These are phyloP conservation scores for Solanum pinnatisectum DNA, from an alignment of 257 asterid genomes.

Conservation along the genomic window DNA sequence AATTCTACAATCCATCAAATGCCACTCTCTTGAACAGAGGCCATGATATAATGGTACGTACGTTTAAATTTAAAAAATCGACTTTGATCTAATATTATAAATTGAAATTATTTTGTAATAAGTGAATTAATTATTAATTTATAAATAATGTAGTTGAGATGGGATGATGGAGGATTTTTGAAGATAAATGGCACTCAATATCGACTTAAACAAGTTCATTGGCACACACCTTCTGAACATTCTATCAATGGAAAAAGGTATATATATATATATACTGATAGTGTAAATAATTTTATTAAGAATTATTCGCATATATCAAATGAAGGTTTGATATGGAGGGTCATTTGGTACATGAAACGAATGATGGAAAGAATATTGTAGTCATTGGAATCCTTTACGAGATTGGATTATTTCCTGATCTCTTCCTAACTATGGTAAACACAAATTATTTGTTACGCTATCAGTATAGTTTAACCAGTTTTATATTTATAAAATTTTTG, in stretches of 20 bases:
- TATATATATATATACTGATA: neutral
- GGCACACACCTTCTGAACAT: slow-evolving; percentile 68
- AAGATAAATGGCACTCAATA: slow-evolving; percentile 40
- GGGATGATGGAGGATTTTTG: slow-evolving; percentile 41
- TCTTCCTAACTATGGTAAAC: neutral
- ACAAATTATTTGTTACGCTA: neutral
- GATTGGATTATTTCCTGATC: slow-evolving; percentile 6
- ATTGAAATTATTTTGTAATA: neutral
- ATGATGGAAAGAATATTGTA: neutral
- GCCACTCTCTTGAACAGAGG: slow-evolving; percentile 69
- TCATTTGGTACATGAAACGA: slow-evolving; percentile 2
- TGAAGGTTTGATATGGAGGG: neutral
- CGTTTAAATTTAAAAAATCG: neutral
- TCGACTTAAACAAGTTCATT: slow-evolving; percentile 41
- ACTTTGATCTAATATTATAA: neutral
- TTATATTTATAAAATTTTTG: neutral
- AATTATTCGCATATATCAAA: neutral
- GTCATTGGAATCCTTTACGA: slow-evolving; percentile 22
- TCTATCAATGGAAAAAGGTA: slow-evolving; percentile 48
- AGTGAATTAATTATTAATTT: neutral
- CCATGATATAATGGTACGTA: slow-evolving; percentile 70
- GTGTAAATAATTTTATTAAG: neutral
- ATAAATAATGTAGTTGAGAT: slow-evolving; percentile 36
- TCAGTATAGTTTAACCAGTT: neutral
- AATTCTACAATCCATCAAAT: slow-evolving; percentile 31